Base-by-base conservation (phyloP, 768 basidiomycete genomes). In the Tricholoma sp. region DNA sequence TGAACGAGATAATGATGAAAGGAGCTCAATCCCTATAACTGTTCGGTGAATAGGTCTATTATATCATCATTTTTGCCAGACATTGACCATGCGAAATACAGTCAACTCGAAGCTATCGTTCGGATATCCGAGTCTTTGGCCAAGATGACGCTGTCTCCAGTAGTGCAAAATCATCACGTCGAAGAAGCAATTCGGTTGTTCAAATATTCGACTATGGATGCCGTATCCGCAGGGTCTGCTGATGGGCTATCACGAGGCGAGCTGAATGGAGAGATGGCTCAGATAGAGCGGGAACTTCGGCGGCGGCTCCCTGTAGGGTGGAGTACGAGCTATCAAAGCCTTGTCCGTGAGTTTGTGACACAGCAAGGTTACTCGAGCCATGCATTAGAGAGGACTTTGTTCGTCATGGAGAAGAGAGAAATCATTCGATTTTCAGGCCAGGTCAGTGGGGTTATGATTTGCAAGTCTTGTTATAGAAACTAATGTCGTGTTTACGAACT, bases 161-260 rank as follows among this genome's bases (percentile, higher is more conserved):
- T 86, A 3, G 97, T 98, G 3, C 85, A 88, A 64, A 88, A 88
- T 49, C 88, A 95, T 67, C 95, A 99, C 63, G 96, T 98, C 20
- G 95, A 98, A 70, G 97, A 99, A 71, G 91, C 97, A 6, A 98
- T 98, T 63, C 89, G 97, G 9, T 73, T 99, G 41, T 99, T 99
- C 86, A 98, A 96, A 67, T 95, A 87, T 74, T 98, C 95, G 8
- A 98, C 97, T 2, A 98, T 99, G 96, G 94, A 98, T 68, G 97
- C 97, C 24, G 95, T 98, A 28, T 89, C 91, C 11, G 94, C 94
- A 0, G 95, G 97, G 11, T 88, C 91, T 32, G 86, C 89, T 15
- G 97, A 98, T 63, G 97, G 97, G 0, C 76, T 98, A 57, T 91
- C 93, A 12, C 84, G 95, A 42, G 87, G 89, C 3, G 94, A 94